Percentiles rank a stretch among this genome's conserved stretches.
Evolutionary conservation across 2,329 filamentous ascomycete species (phyloP).

Genomic region (Alternaria metachromatica): DNA sequence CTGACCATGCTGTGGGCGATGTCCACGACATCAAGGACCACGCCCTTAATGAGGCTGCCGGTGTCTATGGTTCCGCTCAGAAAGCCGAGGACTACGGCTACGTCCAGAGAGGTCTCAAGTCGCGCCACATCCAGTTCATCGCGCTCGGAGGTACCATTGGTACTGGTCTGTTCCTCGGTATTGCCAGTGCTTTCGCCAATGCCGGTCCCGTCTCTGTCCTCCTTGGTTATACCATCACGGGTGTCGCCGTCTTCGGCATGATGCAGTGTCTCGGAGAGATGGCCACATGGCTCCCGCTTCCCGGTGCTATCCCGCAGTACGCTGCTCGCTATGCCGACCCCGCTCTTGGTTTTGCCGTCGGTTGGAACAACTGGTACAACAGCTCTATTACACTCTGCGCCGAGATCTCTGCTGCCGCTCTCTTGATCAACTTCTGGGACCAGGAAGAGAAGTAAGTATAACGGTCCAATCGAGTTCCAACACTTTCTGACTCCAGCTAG

Average conservation of each 20-base stretch:
- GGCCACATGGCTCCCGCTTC: slow-evolving; percentile 51
- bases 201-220: slow-evolving; percentile 46
- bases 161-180: slow-evolving; percentile 47
- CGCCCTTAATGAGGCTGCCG: slow-evolving; percentile 56
- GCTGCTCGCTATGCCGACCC: slow-evolving; percentile 56
- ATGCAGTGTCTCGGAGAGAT: slow-evolving; percentile 54
- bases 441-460: slow-evolving; percentile 26
- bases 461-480: no score
- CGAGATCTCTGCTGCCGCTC: slow-evolving; percentile 45
- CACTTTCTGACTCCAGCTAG: slow-evolving; percentile 3
- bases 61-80: slow-evolving; percentile 59
- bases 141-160: slow-evolving; percentile 64
- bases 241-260: slow-evolving; percentile 47
- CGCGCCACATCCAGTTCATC: slow-evolving; percentile 66
- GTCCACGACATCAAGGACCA: slow-evolving; percentile 32
- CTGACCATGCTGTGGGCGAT: slow-evolving; percentile 32
- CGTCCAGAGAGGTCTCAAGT: slow-evolving; percentile 50
- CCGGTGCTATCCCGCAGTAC: slow-evolving; percentile 47
- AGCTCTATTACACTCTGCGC: slow-evolving; percentile 45
- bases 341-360: slow-evolving; percentile 40
- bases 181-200: slow-evolving; percentile 41
- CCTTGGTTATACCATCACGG: slow-evolving; percentile 46
- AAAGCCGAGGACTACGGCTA: slow-evolving; percentile 44
- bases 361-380: slow-evolving; percentile 42
- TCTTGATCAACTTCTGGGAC: slow-evolving; percentile 45